A percentile compares a stretch with the other conserved stretches of the same genome.
phyloP scores from a whole-genome alignment of 2,329 filamentous ascomycete genomes.

The Aspergillus fijiensis region DNA sequence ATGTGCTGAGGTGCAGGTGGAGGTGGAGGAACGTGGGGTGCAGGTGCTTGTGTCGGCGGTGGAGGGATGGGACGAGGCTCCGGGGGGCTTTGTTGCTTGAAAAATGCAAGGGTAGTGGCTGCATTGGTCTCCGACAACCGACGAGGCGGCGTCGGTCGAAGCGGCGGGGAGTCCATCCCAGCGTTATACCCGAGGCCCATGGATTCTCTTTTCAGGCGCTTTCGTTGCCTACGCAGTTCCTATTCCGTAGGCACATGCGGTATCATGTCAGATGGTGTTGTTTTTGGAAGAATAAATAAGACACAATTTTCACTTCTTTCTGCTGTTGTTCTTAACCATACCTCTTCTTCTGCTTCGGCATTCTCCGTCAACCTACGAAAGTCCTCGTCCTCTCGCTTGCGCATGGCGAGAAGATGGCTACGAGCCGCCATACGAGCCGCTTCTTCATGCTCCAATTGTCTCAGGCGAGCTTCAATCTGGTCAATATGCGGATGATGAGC shows the following conservation, averaged over 20 bases:
- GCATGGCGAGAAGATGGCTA: slow-evolving; percentile 36
- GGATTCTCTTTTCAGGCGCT: slow-evolving; percentile 41
- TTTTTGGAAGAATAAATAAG: neutral
- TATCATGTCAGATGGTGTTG: slow-evolving; percentile 7
- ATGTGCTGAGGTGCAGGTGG: slow-evolving; percentile 21
- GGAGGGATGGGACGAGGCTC: slow-evolving; percentile 35
- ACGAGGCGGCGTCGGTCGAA: slow-evolving; percentile 39
- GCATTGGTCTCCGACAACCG: slow-evolving; percentile 44
- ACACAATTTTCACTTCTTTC: neutral
- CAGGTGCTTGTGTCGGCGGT: slow-evolving; percentile 27
- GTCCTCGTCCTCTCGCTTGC: slow-evolving; percentile 43
- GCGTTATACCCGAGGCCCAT: slow-evolving; percentile 41
- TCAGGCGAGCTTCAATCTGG: slow-evolving; percentile 40
- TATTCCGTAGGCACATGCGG: slow-evolving; percentile 14
- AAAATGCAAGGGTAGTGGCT: slow-evolving; percentile 42
- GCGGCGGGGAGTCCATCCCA: slow-evolving; percentile 37
- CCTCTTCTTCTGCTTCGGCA: slow-evolving; percentile 43
- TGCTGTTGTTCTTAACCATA: slow-evolving; percentile 22
- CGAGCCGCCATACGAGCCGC: slow-evolving; percentile 39
- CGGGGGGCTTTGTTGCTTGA: slow-evolving; percentile 43
- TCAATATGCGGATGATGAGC: slow-evolving; percentile 32
- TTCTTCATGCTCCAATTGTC: slow-evolving; percentile 43
- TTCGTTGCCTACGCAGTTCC: slow-evolving; percentile 42
- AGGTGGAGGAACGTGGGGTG: slow-evolving; percentile 15
- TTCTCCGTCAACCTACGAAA: slow-evolving; percentile 41